Evolutionary conservation across 176 grass and related monocot genomes (phyloP).

Genomic region (Oryza rufipogon): DNA sequence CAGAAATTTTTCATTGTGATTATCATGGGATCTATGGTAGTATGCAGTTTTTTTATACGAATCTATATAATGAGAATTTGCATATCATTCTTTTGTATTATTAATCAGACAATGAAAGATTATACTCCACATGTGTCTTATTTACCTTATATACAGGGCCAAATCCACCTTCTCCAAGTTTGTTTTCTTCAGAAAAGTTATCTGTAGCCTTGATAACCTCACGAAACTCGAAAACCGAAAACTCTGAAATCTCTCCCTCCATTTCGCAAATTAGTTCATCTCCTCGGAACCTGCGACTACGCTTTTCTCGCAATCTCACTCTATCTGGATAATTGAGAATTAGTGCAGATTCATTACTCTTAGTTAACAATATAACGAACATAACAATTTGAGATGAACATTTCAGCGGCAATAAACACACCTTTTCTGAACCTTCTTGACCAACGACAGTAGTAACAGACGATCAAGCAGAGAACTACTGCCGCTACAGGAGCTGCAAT

Average conservation of each 20-base stretch:
- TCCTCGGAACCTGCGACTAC: background rate
- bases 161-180: conserved; percentile 56
- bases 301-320: background rate
- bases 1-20: background rate
- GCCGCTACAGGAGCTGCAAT: background rate
- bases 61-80: background rate
- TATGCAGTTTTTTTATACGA: too few species aligned
- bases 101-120: background rate
- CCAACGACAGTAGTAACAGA: background rate
- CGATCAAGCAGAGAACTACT: background rate
- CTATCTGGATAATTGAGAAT: background rate
- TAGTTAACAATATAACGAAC: background rate
- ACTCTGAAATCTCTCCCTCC: conserved; percentile 43
- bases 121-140: background rate
- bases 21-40: background rate
- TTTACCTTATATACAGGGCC: conserved; percentile 61
- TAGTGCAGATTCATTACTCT: background rate
- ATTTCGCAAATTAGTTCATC: background rate
- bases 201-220: conserved; percentile 39
- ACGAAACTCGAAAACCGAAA: conserved; percentile 37
- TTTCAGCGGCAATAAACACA: background rate
- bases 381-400: background rate
- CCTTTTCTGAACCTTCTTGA: conserved; percentile 26
- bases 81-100: background rate
- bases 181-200: conserved; percentile 47